phyloP scores from a whole-genome alignment of 2,329 filamentous ascomycete species.

The Cercospora zeina region DNA sequence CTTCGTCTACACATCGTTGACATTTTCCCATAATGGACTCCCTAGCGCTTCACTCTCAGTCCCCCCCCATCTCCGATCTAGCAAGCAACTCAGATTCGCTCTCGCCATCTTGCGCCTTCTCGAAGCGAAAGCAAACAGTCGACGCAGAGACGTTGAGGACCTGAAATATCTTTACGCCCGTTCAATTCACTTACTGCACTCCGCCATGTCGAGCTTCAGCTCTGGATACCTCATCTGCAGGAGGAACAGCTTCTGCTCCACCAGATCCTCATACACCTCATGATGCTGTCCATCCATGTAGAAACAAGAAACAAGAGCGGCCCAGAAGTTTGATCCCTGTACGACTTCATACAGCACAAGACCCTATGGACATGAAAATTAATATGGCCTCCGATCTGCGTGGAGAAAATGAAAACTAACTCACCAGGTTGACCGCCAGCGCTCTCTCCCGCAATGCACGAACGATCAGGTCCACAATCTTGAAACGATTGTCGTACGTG shows the following conservation, averaged over 20 bases:
- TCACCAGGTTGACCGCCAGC: background rate
- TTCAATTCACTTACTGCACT: background rate
- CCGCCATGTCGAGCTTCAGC: background rate
- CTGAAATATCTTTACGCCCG: background rate
- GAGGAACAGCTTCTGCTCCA: slow-evolving; percentile 12
- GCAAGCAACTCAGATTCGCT: background rate
- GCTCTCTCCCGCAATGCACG: background rate
- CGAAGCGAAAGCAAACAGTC: background rate
- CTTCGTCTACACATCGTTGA: no score
- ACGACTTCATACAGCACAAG: background rate
- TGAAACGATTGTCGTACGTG: background rate
- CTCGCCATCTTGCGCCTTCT: background rate
- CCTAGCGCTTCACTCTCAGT: no score
- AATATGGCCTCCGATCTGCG: background rate
- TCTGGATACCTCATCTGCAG: slow-evolving; percentile 2
- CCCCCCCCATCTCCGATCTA: no score
- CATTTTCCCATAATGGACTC: background rate
- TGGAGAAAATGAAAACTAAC: background rate
- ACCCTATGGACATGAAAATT: background rate
- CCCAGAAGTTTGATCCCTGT: background rate
- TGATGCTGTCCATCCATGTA: background rate
- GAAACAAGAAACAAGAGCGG: background rate
- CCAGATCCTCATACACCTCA: slow-evolving; percentile 6
- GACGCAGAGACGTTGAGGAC: background rate
- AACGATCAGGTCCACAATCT: background rate